Percentiles rank a stretch among this genome's conserved stretches.
Evolutionary conservation across 2,329 filamentous ascomycete genomes (phyloP).

Genomic region (Zalaria obscura): DNA sequence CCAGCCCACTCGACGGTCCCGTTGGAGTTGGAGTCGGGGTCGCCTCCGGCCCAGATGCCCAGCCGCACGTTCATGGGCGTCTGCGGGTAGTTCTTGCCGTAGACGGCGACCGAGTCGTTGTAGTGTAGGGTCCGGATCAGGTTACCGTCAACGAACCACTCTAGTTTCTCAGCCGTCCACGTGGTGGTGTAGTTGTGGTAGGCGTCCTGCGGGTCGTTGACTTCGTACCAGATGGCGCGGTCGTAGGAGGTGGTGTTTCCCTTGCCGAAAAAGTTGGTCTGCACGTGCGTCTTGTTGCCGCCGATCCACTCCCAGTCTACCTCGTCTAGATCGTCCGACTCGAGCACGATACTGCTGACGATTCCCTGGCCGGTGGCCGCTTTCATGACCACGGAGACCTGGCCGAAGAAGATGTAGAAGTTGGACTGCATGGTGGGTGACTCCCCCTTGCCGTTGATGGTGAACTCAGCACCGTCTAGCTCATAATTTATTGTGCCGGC

Average conservation of each 20-base stretch:
- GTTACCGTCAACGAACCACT: slow-evolving; percentile 56
- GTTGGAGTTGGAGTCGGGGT: slow-evolving; percentile 45
- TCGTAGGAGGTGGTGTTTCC: slow-evolving; percentile 52
- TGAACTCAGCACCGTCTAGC: slow-evolving; percentile 49
- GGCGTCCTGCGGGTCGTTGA: slow-evolving; percentile 42
- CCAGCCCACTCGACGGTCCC: slow-evolving; percentile 25
- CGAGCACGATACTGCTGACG: slow-evolving; percentile 67
- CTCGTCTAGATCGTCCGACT: slow-evolving; percentile 75
- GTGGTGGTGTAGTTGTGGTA: slow-evolving; percentile 56
- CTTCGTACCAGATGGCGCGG: slow-evolving; percentile 47
- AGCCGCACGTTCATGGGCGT: slow-evolving; percentile 58
- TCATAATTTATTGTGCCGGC: slow-evolving; percentile 49
- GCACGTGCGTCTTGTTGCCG: slow-evolving; percentile 44
- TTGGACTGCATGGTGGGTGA: slow-evolving; percentile 65
- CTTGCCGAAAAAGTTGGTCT: slow-evolving; percentile 68
- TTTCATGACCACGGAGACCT: slow-evolving; percentile 64
- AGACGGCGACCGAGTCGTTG: slow-evolving; percentile 24
- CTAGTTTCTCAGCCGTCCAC: slow-evolving; percentile 53
- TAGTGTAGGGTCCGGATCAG: slow-evolving; percentile 48
- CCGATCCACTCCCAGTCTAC: slow-evolving; percentile 80
- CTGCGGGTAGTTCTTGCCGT: slow-evolving; percentile 58
- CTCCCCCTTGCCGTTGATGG: slow-evolving; percentile 53
- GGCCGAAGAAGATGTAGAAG: slow-evolving; percentile 79
- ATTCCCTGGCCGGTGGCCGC: slow-evolving; percentile 62
- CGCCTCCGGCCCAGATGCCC: slow-evolving; percentile 80